Percentiles rank a stretch among this genome's conserved stretches.
phyloP scores from a whole-genome alignment of 805 yeast species.

The Yamadazyma philogaea region DNA sequence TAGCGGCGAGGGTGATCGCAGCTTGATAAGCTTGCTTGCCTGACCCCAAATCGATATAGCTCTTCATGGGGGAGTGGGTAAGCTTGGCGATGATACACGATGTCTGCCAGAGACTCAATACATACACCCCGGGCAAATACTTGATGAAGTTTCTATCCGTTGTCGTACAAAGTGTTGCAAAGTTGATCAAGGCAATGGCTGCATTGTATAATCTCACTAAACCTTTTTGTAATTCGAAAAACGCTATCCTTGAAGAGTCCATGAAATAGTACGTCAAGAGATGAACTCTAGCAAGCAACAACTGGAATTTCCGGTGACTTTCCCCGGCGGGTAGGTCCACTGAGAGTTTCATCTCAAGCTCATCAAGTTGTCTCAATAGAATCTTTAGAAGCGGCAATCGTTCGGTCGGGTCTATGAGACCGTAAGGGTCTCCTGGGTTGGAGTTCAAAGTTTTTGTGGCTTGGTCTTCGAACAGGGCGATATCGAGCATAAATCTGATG shows the following conservation, averaged over 20 bases:
- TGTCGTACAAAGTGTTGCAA: constrained; percentile 59
- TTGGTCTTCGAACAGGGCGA: constrained; percentile 84
- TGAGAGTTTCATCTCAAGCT: constrained; percentile 57
- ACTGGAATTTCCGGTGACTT: constrained; percentile 64
- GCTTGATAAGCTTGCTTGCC: constrained; percentile 68
- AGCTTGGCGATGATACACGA: constrained; percentile 79
- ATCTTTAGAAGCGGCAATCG: constrained; percentile 72
- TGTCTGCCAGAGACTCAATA: constrained; percentile 87
- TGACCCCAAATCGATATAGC: constrained; percentile 61
- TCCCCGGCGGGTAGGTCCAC: constrained; percentile 44
- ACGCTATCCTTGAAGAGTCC: constrained; percentile 52
- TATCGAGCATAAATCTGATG: constrained; percentile 75
- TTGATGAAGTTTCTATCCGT: constrained; percentile 61
- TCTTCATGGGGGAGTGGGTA: constrained; percentile 68
- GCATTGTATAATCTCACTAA: constrained; percentile 77
- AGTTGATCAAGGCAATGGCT: constrained; percentile 66
- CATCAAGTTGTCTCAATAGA: constrained; percentile 69
- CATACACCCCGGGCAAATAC: constrained; percentile 80
- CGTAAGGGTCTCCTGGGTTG: constrained; percentile 63
- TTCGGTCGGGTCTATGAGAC: constrained; percentile 65
- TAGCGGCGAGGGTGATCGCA: constrained; percentile 66
- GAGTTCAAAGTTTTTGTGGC: constrained; percentile 73
- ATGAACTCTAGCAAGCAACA: constrained; percentile 77
- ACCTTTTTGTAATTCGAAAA: constrained; percentile 67
- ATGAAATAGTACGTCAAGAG: constrained; percentile 77